A percentile compares a stretch with the other conserved stretches of the same genome.
These are phyloP conservation scores for Lagenaria siceraria DNA, from an alignment of 306 rosid species.

Conservation along the genomic window DNA sequence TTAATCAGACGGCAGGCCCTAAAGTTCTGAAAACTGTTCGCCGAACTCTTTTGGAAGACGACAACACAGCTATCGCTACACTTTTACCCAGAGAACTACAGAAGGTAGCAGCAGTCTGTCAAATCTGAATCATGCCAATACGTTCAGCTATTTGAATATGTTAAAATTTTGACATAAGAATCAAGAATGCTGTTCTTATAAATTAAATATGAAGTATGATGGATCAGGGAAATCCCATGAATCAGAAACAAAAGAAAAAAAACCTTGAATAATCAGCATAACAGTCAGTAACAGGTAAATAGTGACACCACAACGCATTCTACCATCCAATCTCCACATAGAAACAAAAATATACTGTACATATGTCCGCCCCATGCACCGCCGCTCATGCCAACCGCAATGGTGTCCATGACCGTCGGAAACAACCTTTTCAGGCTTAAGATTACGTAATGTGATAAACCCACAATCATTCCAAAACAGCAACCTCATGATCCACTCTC, in stretches of 20 bases:
- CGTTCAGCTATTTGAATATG: background rate
- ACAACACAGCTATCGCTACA: background rate
- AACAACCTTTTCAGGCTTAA: constrained; percentile 2
- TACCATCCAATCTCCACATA: constrained; percentile 29
- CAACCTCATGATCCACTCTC: constrained; percentile 96
- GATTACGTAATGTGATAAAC: constrained; percentile 1
- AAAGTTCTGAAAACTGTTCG: background rate
- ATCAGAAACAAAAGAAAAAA: constrained; percentile 18
- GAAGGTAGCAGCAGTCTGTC: background rate
- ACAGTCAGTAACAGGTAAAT: constrained; percentile 34
- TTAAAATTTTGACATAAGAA: constrained; percentile 19
- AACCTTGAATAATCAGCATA: constrained; percentile 44
- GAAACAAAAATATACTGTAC: constrained; percentile 82
- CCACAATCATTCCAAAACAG: constrained; percentile 60
- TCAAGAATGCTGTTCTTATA: constrained; percentile 15
- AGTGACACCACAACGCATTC: constrained; percentile 30
- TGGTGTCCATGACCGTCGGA: constrained; percentile 2
- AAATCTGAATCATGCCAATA: background rate
- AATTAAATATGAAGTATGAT: constrained; percentile 7
- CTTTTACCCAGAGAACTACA: constrained; percentile 1
- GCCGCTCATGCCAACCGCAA: constrained; percentile 33
- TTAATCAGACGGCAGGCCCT: background rate
- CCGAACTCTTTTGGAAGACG: background rate
- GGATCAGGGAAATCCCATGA: constrained; percentile 20
- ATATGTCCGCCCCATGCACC: constrained; percentile 27